Conservation (phyloP, 495 filamentous ascomycete genomes). For the Penicillium riverlandense region DNA sequence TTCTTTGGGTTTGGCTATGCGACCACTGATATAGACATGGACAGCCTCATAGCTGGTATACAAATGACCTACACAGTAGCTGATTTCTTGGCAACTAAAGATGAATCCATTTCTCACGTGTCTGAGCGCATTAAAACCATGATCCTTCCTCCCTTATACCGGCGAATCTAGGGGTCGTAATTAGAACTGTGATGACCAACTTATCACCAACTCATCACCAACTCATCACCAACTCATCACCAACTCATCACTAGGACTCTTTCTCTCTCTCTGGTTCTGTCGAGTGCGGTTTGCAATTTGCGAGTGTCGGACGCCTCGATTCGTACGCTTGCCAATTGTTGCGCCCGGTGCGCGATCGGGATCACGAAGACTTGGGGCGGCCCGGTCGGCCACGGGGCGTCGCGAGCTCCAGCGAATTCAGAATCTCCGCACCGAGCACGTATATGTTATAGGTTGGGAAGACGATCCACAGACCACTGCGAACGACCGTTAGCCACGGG, state of each 20-base stretch:
- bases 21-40: too few species aligned
- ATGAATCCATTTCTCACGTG: too few species aligned
- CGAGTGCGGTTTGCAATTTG: not conserved
- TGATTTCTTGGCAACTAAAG: too few species aligned
- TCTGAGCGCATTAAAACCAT: too few species aligned
- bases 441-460: slow-evolving; percentile 67
- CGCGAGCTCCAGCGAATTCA: slow-evolving; percentile 55
- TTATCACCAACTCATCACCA: not conserved
- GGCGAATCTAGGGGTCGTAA: too few species aligned
- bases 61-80: too few species aligned
- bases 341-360: not conserved
- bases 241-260: not conserved
- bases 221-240: not conserved
- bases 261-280: not conserved
- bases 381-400: slow-evolving; percentile 23
- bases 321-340: too few species aligned
- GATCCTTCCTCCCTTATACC: too few species aligned
- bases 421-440: slow-evolving; percentile 60
- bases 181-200: too few species aligned
- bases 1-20: too few species aligned
- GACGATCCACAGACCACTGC: slow-evolving; percentile 72
- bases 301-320: not conserved
- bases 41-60: too few species aligned
- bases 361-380: slow-evolving; percentile 27
- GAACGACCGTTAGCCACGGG: slow-evolving; percentile 2